Evolutionary conservation across 352 stramenopile species (phyloP), one percentile per base, ranked within the genome.

Genomic region (Globisporangium nunn): DNA sequence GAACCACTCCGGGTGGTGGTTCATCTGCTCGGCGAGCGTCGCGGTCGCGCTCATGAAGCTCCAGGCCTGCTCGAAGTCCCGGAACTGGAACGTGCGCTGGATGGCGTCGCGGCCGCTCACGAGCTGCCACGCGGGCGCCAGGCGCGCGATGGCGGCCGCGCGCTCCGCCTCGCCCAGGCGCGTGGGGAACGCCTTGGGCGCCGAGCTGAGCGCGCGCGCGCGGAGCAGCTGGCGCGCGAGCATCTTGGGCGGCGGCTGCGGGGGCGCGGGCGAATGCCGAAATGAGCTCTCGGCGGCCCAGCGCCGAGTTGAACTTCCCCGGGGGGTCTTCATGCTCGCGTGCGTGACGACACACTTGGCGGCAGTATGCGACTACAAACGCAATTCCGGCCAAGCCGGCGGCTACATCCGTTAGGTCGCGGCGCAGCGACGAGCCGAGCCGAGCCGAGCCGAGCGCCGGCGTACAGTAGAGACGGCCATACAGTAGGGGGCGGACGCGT

Each of bases 1-100:
- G 71, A 97, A 98, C 96, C 96, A 99, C 81, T 99, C 96, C 1
- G 96, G 96, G 78, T 99, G 96, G 81, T 99, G 96, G 72, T 98
- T 85, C 82, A 98, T 87, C 54, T 93, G 70, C 68, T 96, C 84
- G 3, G 86, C 86, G 35, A 90, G 65, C 52, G 87, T 66, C 39
- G 86, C 86, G 18, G 72, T 70, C 48, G 77, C 69, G 49, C 54
- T 85, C 84, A 94, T 96, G 62, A 95, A 94, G 31, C 63, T 54
- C 74, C 81, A 96, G 2, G 86, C 85, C 54, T 86, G 54, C 52
- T 75, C 85, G 55, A 96, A 96, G 62, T 96, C 81, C 49, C 65
- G 64, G 58, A 96, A 96, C 59, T 81, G 61, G 70, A 95, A 96
- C 53, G 57, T 76, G 57, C 87, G 85, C 52, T 72, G 66, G 66